Evolutionary conservation across 768 basidiomycete genomes (phyloP), one percentile per base, ranked within the genome.

Genomic region (Leucogyrophana mollusca): DNA sequence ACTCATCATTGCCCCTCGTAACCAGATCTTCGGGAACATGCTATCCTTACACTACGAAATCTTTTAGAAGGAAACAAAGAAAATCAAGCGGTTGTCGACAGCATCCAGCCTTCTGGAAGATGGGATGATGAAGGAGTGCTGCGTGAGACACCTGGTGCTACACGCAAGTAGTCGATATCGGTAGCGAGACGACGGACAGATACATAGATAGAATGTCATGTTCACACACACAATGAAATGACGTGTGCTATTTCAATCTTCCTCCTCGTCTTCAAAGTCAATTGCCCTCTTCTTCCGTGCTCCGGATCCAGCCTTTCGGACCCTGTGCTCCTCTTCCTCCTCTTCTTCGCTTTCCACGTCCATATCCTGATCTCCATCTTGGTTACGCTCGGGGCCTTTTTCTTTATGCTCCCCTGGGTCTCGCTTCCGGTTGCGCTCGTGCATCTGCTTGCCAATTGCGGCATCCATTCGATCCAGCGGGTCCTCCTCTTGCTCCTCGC

Each of bases 11-110:
- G 45, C 16, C n/a, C 18, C 37, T 43, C 38, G 34, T 23, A 40
- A 23, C 35, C 17, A 56, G 94, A 91, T 67, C 70, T 98, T 38
- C 85, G 92, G 16, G 94, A 97, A 68, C 90, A 96, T 60, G 92
- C 94, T 2, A 79, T 97, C 34, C 84, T 96, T 53, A 78, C 91
- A 16, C 72, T 96, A 16, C 80, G 82, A 35, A 90, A 89, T 64
- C 64, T 95, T 9, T 73, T 97, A 46, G 74, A 85, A 53, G 73
- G 75, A 30, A 96, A 96, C 62, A 51, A 65, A 22, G 86, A 85
- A 49, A 96, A 91, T 55, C 92, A 97, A 65, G 76, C 73, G 2
- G 73, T 90, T 34, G 85, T 98, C 38, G 77, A 84, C 47, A 78
- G 79, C 44, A 79, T 93, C 51, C 78, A 83, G 58, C 85, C 85